Evolutionary conservation across 305 asterid genomes (phyloP).

Genomic region (Fraxinus greggii): DNA sequence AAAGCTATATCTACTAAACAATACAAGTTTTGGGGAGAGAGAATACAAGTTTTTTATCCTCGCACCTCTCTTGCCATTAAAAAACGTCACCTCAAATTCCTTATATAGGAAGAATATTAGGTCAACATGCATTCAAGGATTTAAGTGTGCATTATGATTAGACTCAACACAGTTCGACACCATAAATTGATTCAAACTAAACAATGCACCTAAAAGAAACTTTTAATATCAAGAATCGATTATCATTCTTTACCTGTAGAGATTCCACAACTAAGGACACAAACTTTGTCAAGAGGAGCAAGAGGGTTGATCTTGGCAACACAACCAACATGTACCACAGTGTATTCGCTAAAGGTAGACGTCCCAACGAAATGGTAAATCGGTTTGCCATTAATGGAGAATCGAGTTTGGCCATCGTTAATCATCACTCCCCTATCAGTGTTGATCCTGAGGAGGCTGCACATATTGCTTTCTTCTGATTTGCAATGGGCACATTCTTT

Average conservation of each 20-base stretch:
- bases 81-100: too few species aligned
- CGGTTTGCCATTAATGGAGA: conserved; percentile 50
- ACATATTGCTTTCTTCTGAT: conserved; percentile 63
- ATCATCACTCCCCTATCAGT: conserved; percentile 62
- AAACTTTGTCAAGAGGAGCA: conserved; percentile 58
- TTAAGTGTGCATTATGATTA: not conserved
- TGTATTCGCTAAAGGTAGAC: conserved; percentile 59
- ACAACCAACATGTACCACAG: conserved; percentile 58
- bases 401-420: conserved; percentile 44
- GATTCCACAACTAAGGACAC: conserved; percentile 58
- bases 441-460: conserved; percentile 59
- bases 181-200: not conserved
- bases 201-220: not conserved
- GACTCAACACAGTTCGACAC: not conserved
- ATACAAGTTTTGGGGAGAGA: too few species aligned
- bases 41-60: too few species aligned
- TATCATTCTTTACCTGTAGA: conserved; percentile 45
- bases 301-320: conserved; percentile 50
- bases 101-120: not conserved
- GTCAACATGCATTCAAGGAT: not conserved
- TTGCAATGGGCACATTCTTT: conserved; percentile 55
- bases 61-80: too few species aligned
- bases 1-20: too few species aligned
- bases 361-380: conserved; percentile 60
- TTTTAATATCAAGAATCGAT: not conserved